Evolutionary conservation across 2,329 filamentous ascomycete genomes (phyloP).

Genomic region (Xylaria arbuscula): DNA sequence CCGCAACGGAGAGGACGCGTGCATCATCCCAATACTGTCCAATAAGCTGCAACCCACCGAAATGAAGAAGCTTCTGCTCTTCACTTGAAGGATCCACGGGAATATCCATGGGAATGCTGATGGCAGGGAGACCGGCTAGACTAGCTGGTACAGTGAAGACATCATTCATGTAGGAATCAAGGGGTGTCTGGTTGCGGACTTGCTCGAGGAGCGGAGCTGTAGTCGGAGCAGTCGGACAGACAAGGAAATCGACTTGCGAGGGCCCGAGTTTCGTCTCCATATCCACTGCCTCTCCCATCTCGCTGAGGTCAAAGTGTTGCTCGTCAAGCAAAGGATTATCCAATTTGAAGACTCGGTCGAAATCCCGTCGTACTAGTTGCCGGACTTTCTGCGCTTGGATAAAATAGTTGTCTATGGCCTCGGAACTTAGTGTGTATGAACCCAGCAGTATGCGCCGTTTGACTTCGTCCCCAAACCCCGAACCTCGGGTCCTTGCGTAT

Average conservation of each 20-base stretch:
- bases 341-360: slow-evolving; percentile 79
- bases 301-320: slow-evolving; percentile 67
- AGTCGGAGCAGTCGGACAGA: slow-evolving; percentile 88
- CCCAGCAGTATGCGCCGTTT: slow-evolving; percentile 88
- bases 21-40: slow-evolving; percentile 85
- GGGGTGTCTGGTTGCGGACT: slow-evolving; percentile 63
- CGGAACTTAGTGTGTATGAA: slow-evolving; percentile 88
- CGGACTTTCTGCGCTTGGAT: slow-evolving; percentile 91
- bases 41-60: slow-evolving; percentile 77
- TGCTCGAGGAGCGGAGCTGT: slow-evolving; percentile 73
- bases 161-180: slow-evolving; percentile 92
- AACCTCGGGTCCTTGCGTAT: slow-evolving; percentile 79
- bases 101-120: slow-evolving; percentile 78
- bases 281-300: slow-evolving; percentile 64
- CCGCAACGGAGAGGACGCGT: slow-evolving; percentile 69
- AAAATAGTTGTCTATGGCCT: slow-evolving; percentile 96
- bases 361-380: slow-evolving; percentile 84
- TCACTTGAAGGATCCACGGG: slow-evolving; percentile 46
- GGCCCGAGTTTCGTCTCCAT: slow-evolving; percentile 68
- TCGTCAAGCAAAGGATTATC: slow-evolving; percentile 73
- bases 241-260: slow-evolving; percentile 80
- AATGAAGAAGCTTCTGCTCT: slow-evolving; percentile 53
- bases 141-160: slow-evolving; percentile 96
- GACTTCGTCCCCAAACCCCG: slow-evolving; percentile 85
- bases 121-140: slow-evolving; percentile 87